Base-by-base conservation (phyloP, 2,329 filamentous ascomycete genomes). In the Nigrograna mackinnonii region DNA sequence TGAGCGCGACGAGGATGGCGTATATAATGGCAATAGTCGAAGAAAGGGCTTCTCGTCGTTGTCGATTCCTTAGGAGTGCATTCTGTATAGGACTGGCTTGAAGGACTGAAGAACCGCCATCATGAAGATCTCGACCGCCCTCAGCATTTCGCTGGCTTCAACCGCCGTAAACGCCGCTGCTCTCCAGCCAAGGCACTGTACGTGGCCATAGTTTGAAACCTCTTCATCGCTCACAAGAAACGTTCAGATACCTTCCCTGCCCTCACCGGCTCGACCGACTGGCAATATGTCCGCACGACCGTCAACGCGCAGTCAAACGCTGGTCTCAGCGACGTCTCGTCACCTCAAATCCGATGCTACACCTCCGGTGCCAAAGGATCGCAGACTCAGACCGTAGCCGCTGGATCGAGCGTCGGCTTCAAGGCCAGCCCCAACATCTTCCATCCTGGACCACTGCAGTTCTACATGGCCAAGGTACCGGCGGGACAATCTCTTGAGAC, bases 381-480 rank as follows among this genome's bases (percentile, higher is more conserved):
- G 21, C 43, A 44, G 21, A n/a, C 14, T 36, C 39, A 22, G 33
- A 54, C 37, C 11, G 64, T 66, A 4, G 56, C 54, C 11, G 63
- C 64, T 3, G 66, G 66, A 11, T 50, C 48, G 33, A 55, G 41
- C n/a, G 57, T 69, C 2, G 52, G 50, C 17, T 69, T 68, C 60
- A 66, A 57, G 21, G 55, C 59, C 2, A 49, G 36, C 14, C 53
- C 58, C 9, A 55, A 56, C 24, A 62, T 69, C 38, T 62, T 58
- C 41, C 66, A 68, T 41, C 64, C 56, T 4, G 66, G 66, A 2
- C 63, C 66, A 1, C 44, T 69, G 7, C 64, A 66, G 39, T 69
- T 69, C 45, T 69, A 69, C 53, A 57, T 70, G 45, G 66, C 67
- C 13, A 65, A 67, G 44, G 67, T 61, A 2, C 66, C 66, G 2